Evolutionary conservation across 1,284 basidiomycete species (phyloP).

Genomic region (Fomitiporia mediterranea): DNA sequence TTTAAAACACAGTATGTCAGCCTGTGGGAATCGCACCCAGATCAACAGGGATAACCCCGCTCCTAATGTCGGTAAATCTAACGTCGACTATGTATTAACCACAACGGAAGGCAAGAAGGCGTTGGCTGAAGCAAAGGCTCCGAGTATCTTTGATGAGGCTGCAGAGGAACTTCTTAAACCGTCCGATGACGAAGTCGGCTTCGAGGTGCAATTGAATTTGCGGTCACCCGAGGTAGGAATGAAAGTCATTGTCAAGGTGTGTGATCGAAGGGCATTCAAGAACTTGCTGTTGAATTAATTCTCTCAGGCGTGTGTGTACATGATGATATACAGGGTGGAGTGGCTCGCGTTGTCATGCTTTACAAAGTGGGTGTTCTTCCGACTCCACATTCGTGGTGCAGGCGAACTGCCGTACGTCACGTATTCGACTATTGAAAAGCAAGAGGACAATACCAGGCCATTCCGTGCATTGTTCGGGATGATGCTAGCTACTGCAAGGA

Average conservation of each 20-base stretch:
- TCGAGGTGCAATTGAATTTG: no score
- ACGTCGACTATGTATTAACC: background rate
- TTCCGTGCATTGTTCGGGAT: slow-evolving; percentile 1
- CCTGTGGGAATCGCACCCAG: background rate
- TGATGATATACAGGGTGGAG: background rate
- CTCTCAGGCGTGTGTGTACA: background rate
- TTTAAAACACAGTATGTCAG: background rate
- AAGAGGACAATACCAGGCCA: slow-evolving; percentile 1
- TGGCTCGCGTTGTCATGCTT: slow-evolving; percentile 1
- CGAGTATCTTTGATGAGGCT: background rate
- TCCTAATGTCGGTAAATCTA: background rate
- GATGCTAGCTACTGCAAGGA: background rate
- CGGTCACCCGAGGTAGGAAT: no score
- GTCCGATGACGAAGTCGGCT: no score
- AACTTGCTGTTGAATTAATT: background rate
- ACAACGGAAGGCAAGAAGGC: background rate
- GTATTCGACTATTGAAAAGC: background rate
- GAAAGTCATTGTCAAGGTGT: no score
- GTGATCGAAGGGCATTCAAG: no score
- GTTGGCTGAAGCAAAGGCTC: background rate
- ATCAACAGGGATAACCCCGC: background rate
- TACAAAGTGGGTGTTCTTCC: background rate
- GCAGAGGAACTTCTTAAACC: background rate
- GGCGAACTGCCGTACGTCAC: background rate
- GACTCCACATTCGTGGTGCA: background rate